Percentiles rank a stretch among this genome's conserved stretches.
phyloP scores from a whole-genome alignment of 768 basidiomycete species.

The Kockovaella imperatae region DNA sequence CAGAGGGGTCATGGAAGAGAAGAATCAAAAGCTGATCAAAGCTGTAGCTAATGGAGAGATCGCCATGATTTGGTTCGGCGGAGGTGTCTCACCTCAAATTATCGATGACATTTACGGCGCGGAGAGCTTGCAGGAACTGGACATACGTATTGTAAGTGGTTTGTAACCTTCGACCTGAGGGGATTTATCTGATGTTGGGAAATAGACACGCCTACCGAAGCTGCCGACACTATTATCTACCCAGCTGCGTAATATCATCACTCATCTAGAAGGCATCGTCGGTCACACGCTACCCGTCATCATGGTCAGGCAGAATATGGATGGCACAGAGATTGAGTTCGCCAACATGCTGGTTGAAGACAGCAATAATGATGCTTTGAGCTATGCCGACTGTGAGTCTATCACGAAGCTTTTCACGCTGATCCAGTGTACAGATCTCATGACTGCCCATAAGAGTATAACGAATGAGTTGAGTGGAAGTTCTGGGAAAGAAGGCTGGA shows the following conservation, averaged over 20 bases:
- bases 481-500: constrained; percentile 35
- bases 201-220: constrained; percentile 61
- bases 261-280: constrained; percentile 53
- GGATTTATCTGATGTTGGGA: background rate
- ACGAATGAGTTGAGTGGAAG: constrained; percentile 41
- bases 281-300: constrained; percentile 49
- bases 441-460: constrained; percentile 41
- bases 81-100: constrained; percentile 69
- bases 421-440: constrained; percentile 27
- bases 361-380: constrained; percentile 88
- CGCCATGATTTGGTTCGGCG: constrained; percentile 84
- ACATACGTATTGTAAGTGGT: constrained; percentile 59
- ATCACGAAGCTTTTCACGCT: background rate
- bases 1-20: background rate
- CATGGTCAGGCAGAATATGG: constrained; percentile 84
- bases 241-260: constrained; percentile 80
- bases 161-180: background rate
- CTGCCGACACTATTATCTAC: constrained; percentile 67
- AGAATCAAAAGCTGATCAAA: background rate
- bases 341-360: constrained; percentile 97
- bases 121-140: constrained; percentile 64
- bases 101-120: constrained; percentile 75
- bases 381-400: constrained; percentile 72
- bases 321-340: constrained; percentile 88
- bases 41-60: constrained; percentile 73